Conservation (phyloP, 257 asterid genomes). For the Ligustrum vulgare region DNA sequence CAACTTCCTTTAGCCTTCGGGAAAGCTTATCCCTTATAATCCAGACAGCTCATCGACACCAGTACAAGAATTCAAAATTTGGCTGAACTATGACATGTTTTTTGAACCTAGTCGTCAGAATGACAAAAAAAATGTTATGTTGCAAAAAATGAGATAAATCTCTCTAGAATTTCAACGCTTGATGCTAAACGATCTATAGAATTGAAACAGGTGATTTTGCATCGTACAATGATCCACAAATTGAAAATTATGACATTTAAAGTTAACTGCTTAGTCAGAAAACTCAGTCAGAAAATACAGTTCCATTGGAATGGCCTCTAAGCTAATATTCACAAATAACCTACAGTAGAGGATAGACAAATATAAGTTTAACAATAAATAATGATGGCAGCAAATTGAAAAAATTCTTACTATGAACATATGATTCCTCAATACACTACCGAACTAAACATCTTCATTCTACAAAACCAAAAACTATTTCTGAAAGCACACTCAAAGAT, state of each 20-base stretch:
- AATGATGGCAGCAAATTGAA: too few relatives aligned
- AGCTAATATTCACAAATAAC: slow-evolving; percentile 26
- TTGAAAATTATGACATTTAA: neutral
- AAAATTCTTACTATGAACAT: too few relatives aligned
- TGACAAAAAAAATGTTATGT: neutral
- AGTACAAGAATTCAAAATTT: slow-evolving; percentile 19
- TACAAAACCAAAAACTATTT: too few relatives aligned
- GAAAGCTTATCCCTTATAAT: too few relatives aligned
- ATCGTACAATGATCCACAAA: neutral
- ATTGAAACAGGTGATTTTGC: too few relatives aligned
- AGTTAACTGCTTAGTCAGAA: slow-evolving; percentile 34
- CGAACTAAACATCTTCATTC: too few relatives aligned
- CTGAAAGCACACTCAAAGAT: too few relatives aligned
- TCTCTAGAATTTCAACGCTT: neutral
- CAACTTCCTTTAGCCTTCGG: slow-evolving; percentile 33
- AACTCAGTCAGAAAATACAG: neutral
- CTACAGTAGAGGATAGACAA: slow-evolving; percentile 25
- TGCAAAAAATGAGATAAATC: neutral
- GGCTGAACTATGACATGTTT: neutral
- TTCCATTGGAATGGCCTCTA: neutral
- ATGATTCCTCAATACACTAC: too few relatives aligned
- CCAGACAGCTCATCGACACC: too few relatives aligned
- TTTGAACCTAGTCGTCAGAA: neutral
- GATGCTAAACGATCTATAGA: neutral
- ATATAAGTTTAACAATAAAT: too few relatives aligned